Conservation (phyloP, 768 basidiomycete genomes). For the Macrocybe gigantea region DNA sequence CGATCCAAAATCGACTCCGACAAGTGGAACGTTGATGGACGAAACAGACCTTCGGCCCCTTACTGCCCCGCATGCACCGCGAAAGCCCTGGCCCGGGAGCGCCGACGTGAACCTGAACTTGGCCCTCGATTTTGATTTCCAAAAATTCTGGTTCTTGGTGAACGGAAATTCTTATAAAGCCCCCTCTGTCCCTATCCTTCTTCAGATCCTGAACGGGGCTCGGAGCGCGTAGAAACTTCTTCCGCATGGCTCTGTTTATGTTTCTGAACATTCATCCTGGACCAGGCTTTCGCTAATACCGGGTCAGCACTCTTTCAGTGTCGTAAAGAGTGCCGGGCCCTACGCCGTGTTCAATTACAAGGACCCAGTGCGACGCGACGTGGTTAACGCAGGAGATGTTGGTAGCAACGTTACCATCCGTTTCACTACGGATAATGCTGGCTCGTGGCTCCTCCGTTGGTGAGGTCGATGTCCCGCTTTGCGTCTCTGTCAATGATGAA, state of each 20-base stretch:
- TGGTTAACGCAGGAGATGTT: conserved; percentile 32
- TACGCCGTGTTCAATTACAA: conserved; percentile 20
- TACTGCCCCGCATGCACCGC: conserved; percentile 3
- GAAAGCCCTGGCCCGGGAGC: conserved; percentile 1
- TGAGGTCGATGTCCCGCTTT: conserved; percentile 4
- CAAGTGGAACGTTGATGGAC: not conserved
- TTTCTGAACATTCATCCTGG: not conserved
- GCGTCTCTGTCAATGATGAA: not conserved
- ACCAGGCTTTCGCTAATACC: not conserved
- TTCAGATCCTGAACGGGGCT: conserved; percentile 39
- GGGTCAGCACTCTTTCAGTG: conserved; percentile 25
- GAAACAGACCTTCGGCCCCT: conserved; percentile 10
- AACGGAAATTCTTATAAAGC: conserved; percentile 21
- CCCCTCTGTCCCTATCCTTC: conserved; percentile 34
- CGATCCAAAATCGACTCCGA: conserved; percentile 5
- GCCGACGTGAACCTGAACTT: conserved; percentile 8
- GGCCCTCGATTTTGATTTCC: not conserved
- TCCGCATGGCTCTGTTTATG: conserved; percentile 22
- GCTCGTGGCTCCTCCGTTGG: conserved; percentile 51
- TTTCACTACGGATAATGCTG: conserved; percentile 62
- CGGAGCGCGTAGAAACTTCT: conserved; percentile 22
- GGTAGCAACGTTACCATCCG: conserved; percentile 48
- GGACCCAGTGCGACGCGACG: conserved; percentile 46
- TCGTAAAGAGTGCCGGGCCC: conserved; percentile 26
- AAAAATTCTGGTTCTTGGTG: conserved; percentile 18